A percentile compares a stretch with the other conserved stretches of the same genome.
Evolutionary conservation across 768 basidiomycete species (phyloP).

Genomic region (Coprinellus aureogranulatus): DNA sequence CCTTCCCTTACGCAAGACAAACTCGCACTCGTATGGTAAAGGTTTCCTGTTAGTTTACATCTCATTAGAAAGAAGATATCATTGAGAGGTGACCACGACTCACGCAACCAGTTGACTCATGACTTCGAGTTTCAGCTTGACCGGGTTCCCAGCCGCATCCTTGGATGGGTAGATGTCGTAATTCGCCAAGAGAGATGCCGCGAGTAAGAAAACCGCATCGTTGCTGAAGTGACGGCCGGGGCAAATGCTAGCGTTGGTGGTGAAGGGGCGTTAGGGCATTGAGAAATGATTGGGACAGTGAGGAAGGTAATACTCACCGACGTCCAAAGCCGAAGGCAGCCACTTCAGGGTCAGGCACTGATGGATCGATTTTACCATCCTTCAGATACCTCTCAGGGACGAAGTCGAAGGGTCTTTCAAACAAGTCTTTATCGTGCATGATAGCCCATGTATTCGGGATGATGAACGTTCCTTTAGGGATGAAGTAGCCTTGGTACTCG

Average conservation of each 20-base stretch:
- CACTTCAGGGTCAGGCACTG: not conserved
- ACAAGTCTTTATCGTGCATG: not conserved
- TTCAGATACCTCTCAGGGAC: not conserved
- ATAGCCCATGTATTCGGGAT: conserved; percentile 15
- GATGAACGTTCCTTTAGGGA: conserved; percentile 19
- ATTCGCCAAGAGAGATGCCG: conserved; percentile 6
- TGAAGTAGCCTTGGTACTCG: conserved; percentile 19
- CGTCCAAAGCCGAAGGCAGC: conserved; percentile 18
- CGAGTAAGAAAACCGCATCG: conserved; percentile 10
- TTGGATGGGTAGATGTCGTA: conserved; percentile 2
- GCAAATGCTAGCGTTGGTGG: no score
- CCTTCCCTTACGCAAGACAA: no score
- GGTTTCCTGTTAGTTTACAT: no score
- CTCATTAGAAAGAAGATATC: not conserved
- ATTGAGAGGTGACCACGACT: not conserved
- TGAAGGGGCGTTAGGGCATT: no score
- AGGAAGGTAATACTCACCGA: conserved; percentile 1
- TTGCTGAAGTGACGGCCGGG: conserved; percentile 2
- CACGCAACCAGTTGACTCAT: not conserved
- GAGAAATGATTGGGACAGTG: no score
- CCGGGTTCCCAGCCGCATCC: not conserved
- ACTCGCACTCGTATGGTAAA: no score
- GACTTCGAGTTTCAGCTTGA: not conserved
- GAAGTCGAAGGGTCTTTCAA: not conserved
- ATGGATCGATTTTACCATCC: not conserved